These are phyloP conservation scores for Spathaspora hagerdaliae DNA, from an alignment of 805 yeast species.

Conservation along the genomic window DNA sequence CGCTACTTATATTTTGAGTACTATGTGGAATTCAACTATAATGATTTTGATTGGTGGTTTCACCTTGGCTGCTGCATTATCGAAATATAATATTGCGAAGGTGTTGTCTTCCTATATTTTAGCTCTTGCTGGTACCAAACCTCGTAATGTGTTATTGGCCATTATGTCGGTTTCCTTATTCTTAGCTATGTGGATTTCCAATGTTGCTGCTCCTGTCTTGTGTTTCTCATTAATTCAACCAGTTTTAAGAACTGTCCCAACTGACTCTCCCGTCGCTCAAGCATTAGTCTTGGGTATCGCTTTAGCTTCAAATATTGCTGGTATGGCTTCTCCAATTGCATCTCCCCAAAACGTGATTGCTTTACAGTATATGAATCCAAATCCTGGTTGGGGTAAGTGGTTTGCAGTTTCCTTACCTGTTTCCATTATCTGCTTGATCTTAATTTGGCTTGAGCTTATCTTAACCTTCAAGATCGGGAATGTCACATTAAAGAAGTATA, in stretches of 20 bases:
- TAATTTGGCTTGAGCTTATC: conserved; percentile 71
- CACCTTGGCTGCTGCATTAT: conserved; percentile 89
- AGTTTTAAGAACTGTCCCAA: conserved; percentile 75
- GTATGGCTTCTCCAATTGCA: conserved; percentile 96
- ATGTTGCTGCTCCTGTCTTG: conserved; percentile 95
- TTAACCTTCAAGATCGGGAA: conserved; percentile 54
- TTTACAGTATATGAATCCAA: conserved; percentile 79
- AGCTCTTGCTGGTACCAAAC: conserved; percentile 81
- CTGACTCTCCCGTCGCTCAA: conserved; percentile 71
- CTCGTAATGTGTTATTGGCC: conserved; percentile 68
- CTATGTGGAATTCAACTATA: conserved; percentile 96
- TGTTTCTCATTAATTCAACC: conserved; percentile 92
- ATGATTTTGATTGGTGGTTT: conserved; percentile 90
- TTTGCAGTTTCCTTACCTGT: conserved; percentile 85
- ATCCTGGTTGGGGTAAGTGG: conserved; percentile 91
- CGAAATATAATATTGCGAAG: conserved; percentile 87
- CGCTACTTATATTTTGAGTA: conserved; percentile 68
- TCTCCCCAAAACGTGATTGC: conserved; percentile 96
- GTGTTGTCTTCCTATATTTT: conserved; percentile 77
- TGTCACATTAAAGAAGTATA: conserved; percentile 44
- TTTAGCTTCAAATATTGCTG: conserved; percentile 87
- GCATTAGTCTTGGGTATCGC: conserved; percentile 90
- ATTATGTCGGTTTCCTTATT: conserved; percentile 85
- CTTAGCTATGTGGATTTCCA: conserved; percentile 92
- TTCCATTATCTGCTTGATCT: conserved; percentile 53